Evolutionary conservation across 495 filamentous ascomycete species (phyloP), one percentile per base, ranked within the genome.

Genomic region (Xylaria cubensis): DNA sequence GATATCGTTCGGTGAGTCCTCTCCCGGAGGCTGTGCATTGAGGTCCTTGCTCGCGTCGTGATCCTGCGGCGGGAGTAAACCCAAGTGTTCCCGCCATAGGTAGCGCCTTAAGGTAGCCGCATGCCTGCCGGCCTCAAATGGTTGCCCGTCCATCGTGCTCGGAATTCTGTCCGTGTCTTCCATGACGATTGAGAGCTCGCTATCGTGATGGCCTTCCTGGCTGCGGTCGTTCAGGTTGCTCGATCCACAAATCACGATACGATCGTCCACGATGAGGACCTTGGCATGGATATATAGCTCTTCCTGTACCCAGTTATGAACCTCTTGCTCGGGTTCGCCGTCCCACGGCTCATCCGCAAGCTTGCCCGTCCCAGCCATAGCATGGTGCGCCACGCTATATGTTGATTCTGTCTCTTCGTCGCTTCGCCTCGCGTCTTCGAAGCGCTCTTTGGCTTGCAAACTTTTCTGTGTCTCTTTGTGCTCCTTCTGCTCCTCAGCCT

Each of bases 191-290:
- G 92, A 89, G n/a, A 99, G 85, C 81, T 99, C 96, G 70, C 91
- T 94, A 78, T 99, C 96, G 77, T 97, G 94, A 76, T 90, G 87
- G 19, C 95, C 96, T 24, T 95, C 84, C 84, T 97, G 95, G 19
- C 93, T 97, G 76, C 96, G 89, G 77, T 98, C 95, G 75, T 99
- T 98, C 80, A 99, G 89, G 80, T 99, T 98, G 51, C 92, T 91
- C 66, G 89, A 92, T 19, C 95, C 95, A 78, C 95, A 97, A 69
- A 97, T 91, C 32, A 90, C 90, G 48, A 92, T 86, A 48, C 88
- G 86, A 77, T 97, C 94, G 76, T 97, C 94, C 17, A 90, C 93
- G 73, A 97, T 97, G 71, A 93, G 86, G 42, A 96, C 85, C 81
- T 98, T 98, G 50, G 89, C 92, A 77, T 99, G 95, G 48, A 97